Conservation (phyloP, 2,329 filamentous ascomycete genomes). For the Colletotrichum siamense region DNA sequence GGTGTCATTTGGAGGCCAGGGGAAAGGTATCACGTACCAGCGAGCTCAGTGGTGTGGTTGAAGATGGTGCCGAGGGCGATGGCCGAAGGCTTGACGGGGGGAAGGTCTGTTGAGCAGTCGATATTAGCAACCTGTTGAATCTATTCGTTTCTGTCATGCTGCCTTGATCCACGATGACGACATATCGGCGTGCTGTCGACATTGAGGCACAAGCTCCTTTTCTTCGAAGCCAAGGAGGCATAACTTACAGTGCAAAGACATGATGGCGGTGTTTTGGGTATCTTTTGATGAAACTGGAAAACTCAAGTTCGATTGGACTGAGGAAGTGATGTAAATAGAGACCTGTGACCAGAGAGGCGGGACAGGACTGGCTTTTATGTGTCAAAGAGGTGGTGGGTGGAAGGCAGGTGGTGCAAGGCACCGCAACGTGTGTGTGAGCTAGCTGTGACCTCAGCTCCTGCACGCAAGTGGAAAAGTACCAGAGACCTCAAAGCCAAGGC, state of each 20-base stretch:
- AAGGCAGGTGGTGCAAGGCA: not conserved
- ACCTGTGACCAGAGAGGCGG: not conserved
- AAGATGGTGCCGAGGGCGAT: slow-evolving; percentile 96
- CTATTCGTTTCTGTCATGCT: not conserved
- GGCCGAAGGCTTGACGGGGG: slow-evolving; percentile 93
- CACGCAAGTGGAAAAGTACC: not conserved
- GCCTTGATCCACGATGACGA: not conserved
- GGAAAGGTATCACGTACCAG: slow-evolving; percentile 41
- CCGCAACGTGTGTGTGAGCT: slow-evolving; percentile 1
- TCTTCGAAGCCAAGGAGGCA: not conserved
- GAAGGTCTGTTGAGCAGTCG: slow-evolving; percentile 54
- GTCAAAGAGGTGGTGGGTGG: not conserved
- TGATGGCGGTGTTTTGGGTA: slow-evolving; percentile 37
- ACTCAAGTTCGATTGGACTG: slow-evolving; percentile 11
- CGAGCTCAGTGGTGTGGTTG: slow-evolving; percentile 91
- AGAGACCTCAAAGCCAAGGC: not conserved
- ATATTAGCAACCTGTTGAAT: not conserved
- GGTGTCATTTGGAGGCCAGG: not conserved
- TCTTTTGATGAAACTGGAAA: slow-evolving; percentile 5
- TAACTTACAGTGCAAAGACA: slow-evolving; percentile 66
- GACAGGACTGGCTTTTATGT: slow-evolving; percentile 21
- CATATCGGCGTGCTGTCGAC: not conserved
- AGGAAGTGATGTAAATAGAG: not conserved
- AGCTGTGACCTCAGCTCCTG: slow-evolving; percentile 20
- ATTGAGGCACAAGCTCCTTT: not conserved